Percentiles rank a stretch among this genome's conserved stretches.
phyloP scores from a whole-genome alignment of 208 protist species.

The Leishmania tropica region DNA sequence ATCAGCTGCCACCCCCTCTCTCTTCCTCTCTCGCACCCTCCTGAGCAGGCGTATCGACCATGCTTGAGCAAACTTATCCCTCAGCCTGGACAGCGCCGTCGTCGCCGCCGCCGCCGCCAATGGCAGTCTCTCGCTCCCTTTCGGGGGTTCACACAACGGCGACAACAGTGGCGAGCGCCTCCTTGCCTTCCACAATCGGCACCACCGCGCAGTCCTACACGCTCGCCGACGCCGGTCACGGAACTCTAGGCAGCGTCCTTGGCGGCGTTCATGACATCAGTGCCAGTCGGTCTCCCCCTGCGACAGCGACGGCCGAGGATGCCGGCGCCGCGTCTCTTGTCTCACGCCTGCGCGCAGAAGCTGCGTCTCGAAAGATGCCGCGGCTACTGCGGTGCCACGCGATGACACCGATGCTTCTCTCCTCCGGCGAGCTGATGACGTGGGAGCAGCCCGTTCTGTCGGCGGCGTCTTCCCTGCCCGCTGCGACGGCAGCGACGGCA shows the following conservation, averaged over 20 bases:
- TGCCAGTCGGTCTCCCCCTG: background rate
- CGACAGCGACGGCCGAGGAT: background rate
- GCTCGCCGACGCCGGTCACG: background rate
- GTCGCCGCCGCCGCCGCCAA: background rate
- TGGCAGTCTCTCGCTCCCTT: background rate
- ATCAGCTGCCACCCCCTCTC: background rate
- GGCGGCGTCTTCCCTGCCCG: background rate
- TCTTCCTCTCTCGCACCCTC: too few species aligned
- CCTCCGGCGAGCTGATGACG: slow-evolving; percentile 9
- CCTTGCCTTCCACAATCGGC: slow-evolving; percentile 5
- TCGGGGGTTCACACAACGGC: slow-evolving; percentile 15
- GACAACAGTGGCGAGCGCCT: background rate
- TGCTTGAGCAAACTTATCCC: background rate
- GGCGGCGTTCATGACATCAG: slow-evolving; percentile 6
- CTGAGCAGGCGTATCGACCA: background rate
- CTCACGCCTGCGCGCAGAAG: slow-evolving; percentile 13
- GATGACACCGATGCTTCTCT: slow-evolving; percentile 21
- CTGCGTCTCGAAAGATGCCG: background rate
- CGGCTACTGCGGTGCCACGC: slow-evolving; percentile 13
- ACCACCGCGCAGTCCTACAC: slow-evolving; percentile 12
- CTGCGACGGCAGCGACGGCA: background rate
- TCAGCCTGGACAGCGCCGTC: background rate
- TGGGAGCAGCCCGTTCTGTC: background rate
- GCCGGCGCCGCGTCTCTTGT: background rate
- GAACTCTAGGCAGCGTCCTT: background rate